A percentile compares a stretch with the other conserved stretches of the same genome.
These are phyloP conservation scores for Umbelopsis ramanniana DNA, from an alignment of 192 early-diverging fungal species.

Conservation along the genomic window DNA sequence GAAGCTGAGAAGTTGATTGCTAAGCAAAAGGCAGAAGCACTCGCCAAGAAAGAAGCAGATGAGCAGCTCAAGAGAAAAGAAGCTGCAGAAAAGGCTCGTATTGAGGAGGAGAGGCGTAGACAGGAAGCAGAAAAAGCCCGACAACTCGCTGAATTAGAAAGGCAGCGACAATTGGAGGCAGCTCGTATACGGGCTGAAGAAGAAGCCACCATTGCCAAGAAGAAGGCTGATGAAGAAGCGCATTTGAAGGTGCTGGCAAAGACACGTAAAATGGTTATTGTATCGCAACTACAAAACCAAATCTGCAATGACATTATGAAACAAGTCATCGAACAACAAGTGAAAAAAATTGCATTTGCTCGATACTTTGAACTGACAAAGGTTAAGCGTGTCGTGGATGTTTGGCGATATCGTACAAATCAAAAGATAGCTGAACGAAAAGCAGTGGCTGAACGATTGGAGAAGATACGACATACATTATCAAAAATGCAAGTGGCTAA, in stretches of 20 bases:
- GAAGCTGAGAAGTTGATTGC: not conserved
- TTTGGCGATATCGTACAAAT: not conserved
- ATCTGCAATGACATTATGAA: conserved; percentile 1
- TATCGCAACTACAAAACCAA: not conserved
- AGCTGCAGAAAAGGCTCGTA: conserved; percentile 10
- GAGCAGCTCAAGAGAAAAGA: conserved; percentile 1
- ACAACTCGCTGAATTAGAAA: not conserved
- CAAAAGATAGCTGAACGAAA: not conserved
- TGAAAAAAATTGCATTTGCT: not conserved
- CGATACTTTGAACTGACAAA: not conserved
- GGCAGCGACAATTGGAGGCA: not conserved
- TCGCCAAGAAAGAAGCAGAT: not conserved
- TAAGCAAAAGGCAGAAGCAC: conserved; percentile 12
- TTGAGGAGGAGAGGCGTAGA: not conserved
- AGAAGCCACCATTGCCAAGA: not conserved
- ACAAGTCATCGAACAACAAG: conserved; percentile 12
- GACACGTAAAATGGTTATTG: not conserved
- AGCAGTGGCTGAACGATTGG: not conserved
- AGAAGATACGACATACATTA: not conserved
- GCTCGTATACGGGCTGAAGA: conserved; percentile 2
- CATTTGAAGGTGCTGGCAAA: not conserved
- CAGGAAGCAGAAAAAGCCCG: conserved; percentile 11
- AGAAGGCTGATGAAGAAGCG: not conserved
- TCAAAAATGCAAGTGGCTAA: conserved; percentile 3
- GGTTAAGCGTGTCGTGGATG: not conserved